These are phyloP conservation scores for Pythium pyrilobum DNA, from an alignment of 352 stramenopile genomes.

Conservation along the genomic window DNA sequence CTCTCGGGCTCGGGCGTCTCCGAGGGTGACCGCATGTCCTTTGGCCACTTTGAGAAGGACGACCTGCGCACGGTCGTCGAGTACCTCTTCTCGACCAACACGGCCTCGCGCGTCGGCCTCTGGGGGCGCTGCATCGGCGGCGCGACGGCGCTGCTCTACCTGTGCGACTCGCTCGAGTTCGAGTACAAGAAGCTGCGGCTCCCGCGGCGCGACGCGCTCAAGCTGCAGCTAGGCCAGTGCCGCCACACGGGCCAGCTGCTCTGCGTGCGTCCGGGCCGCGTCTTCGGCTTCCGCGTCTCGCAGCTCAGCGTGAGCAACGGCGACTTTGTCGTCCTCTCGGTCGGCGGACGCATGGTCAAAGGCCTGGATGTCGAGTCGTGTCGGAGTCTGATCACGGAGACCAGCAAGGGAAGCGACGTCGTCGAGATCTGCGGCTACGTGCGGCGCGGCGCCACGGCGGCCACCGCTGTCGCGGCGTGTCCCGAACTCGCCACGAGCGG, in stretches of 20 bases:
- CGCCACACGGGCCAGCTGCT: slow-evolving; percentile 31
- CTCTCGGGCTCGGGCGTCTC: slow-evolving; percentile 65
- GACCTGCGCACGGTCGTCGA: slow-evolving; percentile 56
- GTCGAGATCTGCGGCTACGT: slow-evolving; percentile 30
- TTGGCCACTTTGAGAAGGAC: slow-evolving; percentile 64
- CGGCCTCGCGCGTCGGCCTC: slow-evolving; percentile 43
- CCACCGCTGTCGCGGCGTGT: background rate
- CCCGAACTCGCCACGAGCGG: too few species aligned
- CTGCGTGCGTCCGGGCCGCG: slow-evolving; percentile 36
- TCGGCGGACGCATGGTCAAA: slow-evolving; percentile 40
- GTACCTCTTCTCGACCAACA: slow-evolving; percentile 58
- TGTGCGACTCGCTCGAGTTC: slow-evolving; percentile 34
- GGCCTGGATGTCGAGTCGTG: slow-evolving; percentile 33
- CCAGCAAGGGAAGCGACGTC: background rate
- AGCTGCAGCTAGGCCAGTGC: slow-evolving; percentile 47
- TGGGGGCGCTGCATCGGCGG: slow-evolving; percentile 69
- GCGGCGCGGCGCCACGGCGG: background rate
- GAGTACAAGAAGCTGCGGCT: slow-evolving; percentile 49
- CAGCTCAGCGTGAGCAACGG: slow-evolving; percentile 49
- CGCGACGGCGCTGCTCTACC: slow-evolving; percentile 43
- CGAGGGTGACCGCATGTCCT: slow-evolving; percentile 57
- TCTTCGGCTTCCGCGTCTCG: slow-evolving; percentile 52
- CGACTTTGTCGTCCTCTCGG: slow-evolving; percentile 66
- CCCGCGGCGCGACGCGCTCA: slow-evolving; percentile 24
- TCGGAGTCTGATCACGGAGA: slow-evolving; percentile 29